phyloP scores from a whole-genome alignment of 2,329 filamentous ascomycete genomes.

The Emergomyces pasteurianus region DNA sequence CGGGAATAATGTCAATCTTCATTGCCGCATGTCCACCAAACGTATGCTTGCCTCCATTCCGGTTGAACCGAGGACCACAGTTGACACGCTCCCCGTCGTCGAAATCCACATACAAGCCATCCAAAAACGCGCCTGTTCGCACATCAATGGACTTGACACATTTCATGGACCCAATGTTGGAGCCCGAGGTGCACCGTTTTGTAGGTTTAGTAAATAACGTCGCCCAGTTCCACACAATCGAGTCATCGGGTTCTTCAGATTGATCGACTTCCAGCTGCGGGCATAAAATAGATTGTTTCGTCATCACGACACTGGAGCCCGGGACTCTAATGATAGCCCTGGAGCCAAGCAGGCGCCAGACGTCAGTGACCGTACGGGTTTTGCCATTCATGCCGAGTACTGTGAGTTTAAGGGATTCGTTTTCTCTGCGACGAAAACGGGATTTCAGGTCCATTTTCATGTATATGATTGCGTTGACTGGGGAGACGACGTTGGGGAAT shows the following conservation, averaged over 20 bases:
- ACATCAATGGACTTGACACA: conserved; percentile 28
- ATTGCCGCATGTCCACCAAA: conserved; percentile 23
- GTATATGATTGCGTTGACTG: conserved; percentile 13
- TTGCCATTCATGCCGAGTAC: conserved; percentile 34
- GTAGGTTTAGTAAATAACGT: not conserved
- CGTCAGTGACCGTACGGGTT: conserved; percentile 16
- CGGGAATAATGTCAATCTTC: conserved; percentile 14
- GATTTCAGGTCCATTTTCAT: conserved; percentile 18
- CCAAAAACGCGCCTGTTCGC: conserved; percentile 33
- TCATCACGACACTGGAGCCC: conserved; percentile 26
- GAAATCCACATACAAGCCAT: conserved; percentile 37
- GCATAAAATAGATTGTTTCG: conserved; percentile 25
- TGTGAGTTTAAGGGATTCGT: conserved; percentile 17
- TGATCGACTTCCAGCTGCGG: not conserved
- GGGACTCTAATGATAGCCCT: conserved; percentile 28
- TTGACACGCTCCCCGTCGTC: conserved; percentile 32
- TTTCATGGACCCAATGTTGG: not conserved
- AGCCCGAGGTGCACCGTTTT: not conserved
- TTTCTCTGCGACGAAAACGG: conserved; percentile 20
- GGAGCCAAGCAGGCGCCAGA: conserved; percentile 24
- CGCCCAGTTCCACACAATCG: not conserved
- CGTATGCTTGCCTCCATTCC: conserved; percentile 18
- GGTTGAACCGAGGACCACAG: conserved; percentile 27
- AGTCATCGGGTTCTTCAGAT: not conserved
- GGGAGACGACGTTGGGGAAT: conserved; percentile 11